Evolutionary conservation across 257 asterid species (phyloP).

Genomic region (Sherardia arvensis): DNA sequence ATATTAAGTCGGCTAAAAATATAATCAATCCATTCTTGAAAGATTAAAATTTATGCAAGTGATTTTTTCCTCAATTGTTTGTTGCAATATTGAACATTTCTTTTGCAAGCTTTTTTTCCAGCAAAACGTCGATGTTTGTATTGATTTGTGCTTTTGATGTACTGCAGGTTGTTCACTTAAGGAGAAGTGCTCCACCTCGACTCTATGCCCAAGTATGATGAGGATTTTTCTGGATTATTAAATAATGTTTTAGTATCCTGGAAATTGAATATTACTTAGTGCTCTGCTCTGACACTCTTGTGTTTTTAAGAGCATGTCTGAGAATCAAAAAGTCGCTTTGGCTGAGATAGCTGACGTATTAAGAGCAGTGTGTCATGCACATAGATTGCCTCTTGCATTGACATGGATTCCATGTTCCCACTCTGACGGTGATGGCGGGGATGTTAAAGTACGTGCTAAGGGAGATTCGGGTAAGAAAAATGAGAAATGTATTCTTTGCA

Average conservation of each 20-base stretch:
- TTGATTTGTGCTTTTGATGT: conserved; percentile 6
- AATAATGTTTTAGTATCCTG: background rate
- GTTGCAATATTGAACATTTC: background rate
- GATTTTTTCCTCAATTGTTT: background rate
- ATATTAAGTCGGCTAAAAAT: background rate
- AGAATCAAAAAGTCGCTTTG: conserved; percentile 59
- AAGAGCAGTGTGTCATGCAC: conserved; percentile 71
- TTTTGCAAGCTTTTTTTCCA: background rate
- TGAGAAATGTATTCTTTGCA: conserved; percentile 40
- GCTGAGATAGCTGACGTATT: conserved; percentile 73
- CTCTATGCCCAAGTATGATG: conserved; percentile 42
- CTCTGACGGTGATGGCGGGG: conserved; percentile 21
- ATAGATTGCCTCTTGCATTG: conserved; percentile 74
- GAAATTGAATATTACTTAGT: conserved; percentile 1
- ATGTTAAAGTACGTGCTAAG: conserved; percentile 17
- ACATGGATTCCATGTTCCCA: conserved; percentile 79
- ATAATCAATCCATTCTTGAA: background rate
- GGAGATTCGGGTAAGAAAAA: conserved; percentile 17
- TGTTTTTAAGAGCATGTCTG: conserved; percentile 48
- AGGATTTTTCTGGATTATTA: background rate
- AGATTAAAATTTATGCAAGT: background rate
- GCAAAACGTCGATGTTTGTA: background rate
- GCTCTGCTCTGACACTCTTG: conserved; percentile 10
- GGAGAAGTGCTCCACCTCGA: conserved; percentile 49
- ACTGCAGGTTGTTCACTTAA: conserved; percentile 73